phyloP scores from a whole-genome alignment of 2,329 filamentous ascomycete species.

The Diplocarpon rosae region DNA sequence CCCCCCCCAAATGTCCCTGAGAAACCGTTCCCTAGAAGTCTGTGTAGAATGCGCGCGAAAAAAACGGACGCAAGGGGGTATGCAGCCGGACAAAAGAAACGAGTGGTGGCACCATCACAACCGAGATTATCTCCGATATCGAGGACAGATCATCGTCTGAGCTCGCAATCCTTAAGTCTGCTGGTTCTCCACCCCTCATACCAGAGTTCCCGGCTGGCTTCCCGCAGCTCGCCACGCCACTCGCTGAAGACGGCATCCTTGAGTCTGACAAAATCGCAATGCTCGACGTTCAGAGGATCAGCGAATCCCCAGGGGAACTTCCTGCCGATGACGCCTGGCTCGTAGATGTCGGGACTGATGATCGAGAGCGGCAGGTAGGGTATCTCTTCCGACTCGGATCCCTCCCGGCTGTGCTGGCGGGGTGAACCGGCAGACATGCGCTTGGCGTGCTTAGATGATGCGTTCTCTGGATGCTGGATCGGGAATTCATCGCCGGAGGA shows the following conservation, averaged over 20 bases:
- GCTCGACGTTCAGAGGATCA: constrained; percentile 78
- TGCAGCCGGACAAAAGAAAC: constrained; percentile 13
- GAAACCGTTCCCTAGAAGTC: no score
- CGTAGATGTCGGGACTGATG: constrained; percentile 87
- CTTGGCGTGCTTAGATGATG: constrained; percentile 27
- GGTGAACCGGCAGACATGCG: constrained; percentile 25
- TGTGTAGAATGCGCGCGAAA: constrained; percentile 1
- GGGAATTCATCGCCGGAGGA: constrained; percentile 30
- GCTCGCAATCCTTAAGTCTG: constrained; percentile 35
- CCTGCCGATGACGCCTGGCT: constrained; percentile 67
- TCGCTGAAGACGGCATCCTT: constrained; percentile 89
- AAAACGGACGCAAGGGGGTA: constrained; percentile 18
- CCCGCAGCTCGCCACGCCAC: constrained; percentile 83
- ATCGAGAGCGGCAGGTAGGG: constrained; percentile 83
- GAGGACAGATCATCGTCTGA: constrained; percentile 19
- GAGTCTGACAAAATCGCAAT: constrained; percentile 87
- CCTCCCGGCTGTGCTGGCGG: constrained; percentile 24
- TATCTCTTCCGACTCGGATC: constrained; percentile 38
- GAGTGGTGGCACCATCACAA: constrained; percentile 6
- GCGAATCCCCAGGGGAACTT: constrained; percentile 96
- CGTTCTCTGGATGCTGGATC: constrained; percentile 22
- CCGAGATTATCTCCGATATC: constrained; percentile 12
- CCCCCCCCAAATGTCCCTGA: neutral
- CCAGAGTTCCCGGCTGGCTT: constrained; percentile 84
- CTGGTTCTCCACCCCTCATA: constrained; percentile 90